Evolutionary conservation across 495 filamentous ascomycete species (phyloP).

Genomic region (Trichocladium uniseriatum): DNA sequence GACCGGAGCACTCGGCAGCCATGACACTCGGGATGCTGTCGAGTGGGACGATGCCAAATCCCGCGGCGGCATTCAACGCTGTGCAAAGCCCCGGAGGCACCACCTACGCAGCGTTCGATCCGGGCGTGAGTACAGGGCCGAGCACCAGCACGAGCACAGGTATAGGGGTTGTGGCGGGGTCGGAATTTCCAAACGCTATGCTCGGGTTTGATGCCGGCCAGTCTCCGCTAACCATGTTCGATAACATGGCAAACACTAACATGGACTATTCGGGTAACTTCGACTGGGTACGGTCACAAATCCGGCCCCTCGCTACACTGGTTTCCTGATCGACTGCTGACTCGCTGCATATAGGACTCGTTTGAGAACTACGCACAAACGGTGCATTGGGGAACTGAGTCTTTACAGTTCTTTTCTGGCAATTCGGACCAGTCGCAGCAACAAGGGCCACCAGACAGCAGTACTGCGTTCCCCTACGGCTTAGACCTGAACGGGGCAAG

Average conservation of each 20-base stretch:
- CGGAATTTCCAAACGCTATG: slow-evolving; percentile 47
- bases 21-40: slow-evolving; percentile 77
- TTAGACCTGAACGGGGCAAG: slow-evolving; percentile 9
- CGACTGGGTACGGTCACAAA: slow-evolving; percentile 55
- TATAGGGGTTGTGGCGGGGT: slow-evolving; percentile 20
- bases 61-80: slow-evolving; percentile 27
- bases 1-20: slow-evolving; percentile 59
- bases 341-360: slow-evolving; percentile 28
- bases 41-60: slow-evolving; percentile 55
- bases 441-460: slow-evolving; percentile 6
- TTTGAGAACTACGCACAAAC: slow-evolving; percentile 44
- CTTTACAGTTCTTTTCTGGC: slow-evolving; percentile 39
- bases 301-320: neutral
- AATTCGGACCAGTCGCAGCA: slow-evolving; percentile 31
- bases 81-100: slow-evolving; percentile 31
- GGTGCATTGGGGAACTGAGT: slow-evolving; percentile 38
- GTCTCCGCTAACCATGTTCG: slow-evolving; percentile 47
- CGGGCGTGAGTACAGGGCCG: slow-evolving; percentile 1
- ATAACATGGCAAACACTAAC: slow-evolving; percentile 33
- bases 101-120: slow-evolving; percentile 29
- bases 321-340: too few relatives aligned
- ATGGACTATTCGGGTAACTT: slow-evolving; percentile 49
- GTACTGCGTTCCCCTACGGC: slow-evolving; percentile 13
- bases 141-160: slow-evolving; percentile 13
- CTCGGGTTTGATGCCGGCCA: slow-evolving; percentile 44